Conservation (phyloP, 2,329 filamentous ascomycete genomes). For the Fusarium transvaalense region DNA sequence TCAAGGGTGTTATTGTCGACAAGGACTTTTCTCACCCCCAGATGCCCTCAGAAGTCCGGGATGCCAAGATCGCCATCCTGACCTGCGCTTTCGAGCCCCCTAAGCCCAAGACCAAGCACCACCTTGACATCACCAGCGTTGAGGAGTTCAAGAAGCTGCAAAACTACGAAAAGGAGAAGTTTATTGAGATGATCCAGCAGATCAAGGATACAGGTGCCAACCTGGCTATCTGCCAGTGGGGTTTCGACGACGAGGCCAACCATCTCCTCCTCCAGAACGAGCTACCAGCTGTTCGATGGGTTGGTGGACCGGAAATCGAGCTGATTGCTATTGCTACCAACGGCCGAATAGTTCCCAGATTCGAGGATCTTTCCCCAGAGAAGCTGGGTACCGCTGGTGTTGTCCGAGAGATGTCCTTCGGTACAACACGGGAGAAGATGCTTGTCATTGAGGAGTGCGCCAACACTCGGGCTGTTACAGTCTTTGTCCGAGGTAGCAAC, state of each 20-base stretch:
- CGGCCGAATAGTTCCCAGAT: slow-evolving; percentile 95
- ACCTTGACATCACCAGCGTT: slow-evolving; percentile 95
- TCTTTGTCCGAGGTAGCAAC: slow-evolving; percentile 97
- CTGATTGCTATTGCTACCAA: slow-evolving; percentile 99
- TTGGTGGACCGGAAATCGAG: slow-evolving; percentile 97
- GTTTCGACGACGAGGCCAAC: slow-evolving; percentile 99
- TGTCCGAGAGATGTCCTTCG: slow-evolving; percentile 95
- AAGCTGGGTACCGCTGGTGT: slow-evolving; percentile 93
- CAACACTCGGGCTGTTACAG: slow-evolving; percentile 94
- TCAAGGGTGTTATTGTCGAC: slow-evolving; percentile 98
- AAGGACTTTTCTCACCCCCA: slow-evolving; percentile 99
- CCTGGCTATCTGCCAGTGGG: slow-evolving; percentile 98
- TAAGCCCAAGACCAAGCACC: slow-evolving; percentile 99
- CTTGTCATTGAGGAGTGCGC: slow-evolving; percentile 99
- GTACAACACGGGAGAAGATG: slow-evolving; percentile 99
- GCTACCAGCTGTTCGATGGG: slow-evolving; percentile 96
- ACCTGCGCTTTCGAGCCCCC: slow-evolving; percentile 99
- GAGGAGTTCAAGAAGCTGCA: slow-evolving; percentile 99
- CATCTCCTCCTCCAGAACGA: slow-evolving; percentile 96
- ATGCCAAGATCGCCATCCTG: slow-evolving; percentile 97
- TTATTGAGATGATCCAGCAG: slow-evolving; percentile 97
- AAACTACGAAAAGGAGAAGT: slow-evolving; percentile 95
- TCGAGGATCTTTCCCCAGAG: slow-evolving; percentile 90
- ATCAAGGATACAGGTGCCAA: slow-evolving; percentile 98
- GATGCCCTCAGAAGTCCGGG: slow-evolving; percentile 94